Conservation (phyloP, 139 green algal genomes). For the Chlamydomonas eustigma region DNA sequence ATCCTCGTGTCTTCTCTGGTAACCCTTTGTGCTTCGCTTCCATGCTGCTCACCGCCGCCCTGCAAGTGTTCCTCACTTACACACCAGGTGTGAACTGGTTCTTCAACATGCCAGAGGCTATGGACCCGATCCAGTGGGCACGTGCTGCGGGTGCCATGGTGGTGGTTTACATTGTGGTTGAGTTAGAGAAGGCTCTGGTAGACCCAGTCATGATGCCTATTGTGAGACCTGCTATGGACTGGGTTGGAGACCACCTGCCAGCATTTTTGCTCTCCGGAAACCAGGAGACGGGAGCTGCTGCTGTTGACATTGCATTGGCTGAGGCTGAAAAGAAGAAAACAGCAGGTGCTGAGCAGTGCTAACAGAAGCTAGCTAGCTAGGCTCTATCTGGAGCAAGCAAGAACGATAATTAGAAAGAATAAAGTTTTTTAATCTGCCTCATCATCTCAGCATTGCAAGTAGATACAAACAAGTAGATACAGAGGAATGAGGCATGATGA, state of each 20-base stretch:
- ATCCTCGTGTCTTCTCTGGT: conserved; percentile 16
- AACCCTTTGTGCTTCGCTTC: conserved; percentile 12
- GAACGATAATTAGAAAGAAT: too few species aligned
- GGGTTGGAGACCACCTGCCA: conserved; percentile 18
- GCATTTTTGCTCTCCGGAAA: too few species aligned
- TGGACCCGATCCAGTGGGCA: conserved; percentile 3
- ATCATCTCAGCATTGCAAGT: too few species aligned
- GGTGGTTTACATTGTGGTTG: conserved; percentile 23
- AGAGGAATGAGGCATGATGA: too few species aligned
- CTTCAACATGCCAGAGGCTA: conserved; percentile 16
- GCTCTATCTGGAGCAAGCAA: too few species aligned
- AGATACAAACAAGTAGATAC: too few species aligned
- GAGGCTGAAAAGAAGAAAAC: too few species aligned
- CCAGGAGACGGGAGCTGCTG: too few species aligned
- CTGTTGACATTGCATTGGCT: too few species aligned
- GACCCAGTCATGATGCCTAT: conserved; percentile 39
- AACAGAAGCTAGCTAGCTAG: too few species aligned
- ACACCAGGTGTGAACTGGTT: conserved; percentile 12
- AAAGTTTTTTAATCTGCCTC: too few species aligned
- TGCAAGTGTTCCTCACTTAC: conserved; percentile 26
- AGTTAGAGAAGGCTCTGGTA: conserved; percentile 42
- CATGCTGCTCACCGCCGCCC: conserved; percentile 14
- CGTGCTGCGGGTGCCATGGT: conserved; percentile 17
- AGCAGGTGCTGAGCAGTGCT: too few species aligned
- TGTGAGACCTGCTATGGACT: conserved; percentile 21